A percentile compares a stretch with the other conserved stretches of the same genome.
Evolutionary conservation across 306 rosid species (phyloP).

Genomic region (Begonia peltatifolia): DNA sequence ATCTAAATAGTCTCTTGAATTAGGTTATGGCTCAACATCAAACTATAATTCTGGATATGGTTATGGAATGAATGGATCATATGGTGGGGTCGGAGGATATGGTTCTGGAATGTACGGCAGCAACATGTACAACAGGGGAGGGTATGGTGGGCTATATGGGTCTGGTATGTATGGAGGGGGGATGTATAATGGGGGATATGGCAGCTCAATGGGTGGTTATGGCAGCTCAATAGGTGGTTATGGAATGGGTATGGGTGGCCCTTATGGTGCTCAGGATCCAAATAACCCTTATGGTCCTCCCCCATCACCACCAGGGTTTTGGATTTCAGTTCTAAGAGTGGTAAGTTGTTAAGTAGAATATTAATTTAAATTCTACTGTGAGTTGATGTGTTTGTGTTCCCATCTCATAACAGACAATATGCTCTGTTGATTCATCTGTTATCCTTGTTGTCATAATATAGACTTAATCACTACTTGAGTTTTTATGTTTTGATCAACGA

Average conservation of each 20-base stretch:
- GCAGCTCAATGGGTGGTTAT: conserved; percentile 73
- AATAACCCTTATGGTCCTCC: conserved; percentile 78
- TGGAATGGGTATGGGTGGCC: conserved; percentile 71
- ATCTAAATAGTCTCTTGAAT: conserved; percentile 3
- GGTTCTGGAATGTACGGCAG: conserved; percentile 88
- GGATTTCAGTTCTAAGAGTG: conserved; percentile 80
- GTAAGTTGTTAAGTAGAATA: conserved; percentile 29
- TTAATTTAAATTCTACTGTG: no score
- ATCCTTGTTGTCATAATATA: no score
- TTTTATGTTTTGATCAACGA: no score
- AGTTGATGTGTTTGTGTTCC: no score
- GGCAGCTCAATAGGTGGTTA: conserved; percentile 75
- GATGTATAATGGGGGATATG: conserved; percentile 65
- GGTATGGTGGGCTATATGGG: conserved; percentile 62
- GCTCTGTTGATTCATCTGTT: no score
- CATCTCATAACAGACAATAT: no score
- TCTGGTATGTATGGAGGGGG: conserved; percentile 93
- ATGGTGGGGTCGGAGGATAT: conserved; percentile 38
- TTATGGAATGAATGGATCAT: conserved; percentile 44
- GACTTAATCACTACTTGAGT: no score
- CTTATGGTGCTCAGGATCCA: conserved; percentile 89
- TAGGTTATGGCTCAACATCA: conserved; percentile 65
- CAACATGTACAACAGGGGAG: conserved; percentile 68
- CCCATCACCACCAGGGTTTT: conserved; percentile 89
- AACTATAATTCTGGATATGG: conserved; percentile 51